Percentiles rank a stretch among this genome's conserved stretches.
Conservation (phyloP, 169 alveolate genomes). For the Perkinsus marinus region DNA sequence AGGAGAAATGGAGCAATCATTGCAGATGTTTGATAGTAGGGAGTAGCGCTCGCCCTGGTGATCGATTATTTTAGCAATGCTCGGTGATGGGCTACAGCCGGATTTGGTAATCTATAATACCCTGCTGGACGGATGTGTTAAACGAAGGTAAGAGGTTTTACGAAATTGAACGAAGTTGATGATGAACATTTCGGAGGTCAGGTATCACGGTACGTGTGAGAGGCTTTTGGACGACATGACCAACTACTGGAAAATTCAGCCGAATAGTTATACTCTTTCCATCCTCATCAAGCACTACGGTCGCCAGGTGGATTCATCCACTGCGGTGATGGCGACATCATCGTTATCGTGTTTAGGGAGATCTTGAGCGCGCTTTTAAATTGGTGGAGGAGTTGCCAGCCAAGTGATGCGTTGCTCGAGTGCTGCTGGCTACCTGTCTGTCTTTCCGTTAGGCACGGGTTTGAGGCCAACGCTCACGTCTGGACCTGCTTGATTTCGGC, state of each 20-base stretch:
- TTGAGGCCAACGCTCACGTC: slow-evolving; percentile 41
- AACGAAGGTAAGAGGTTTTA: slow-evolving; percentile 3
- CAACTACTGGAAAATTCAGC: slow-evolving; percentile 34
- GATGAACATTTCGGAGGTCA: slow-evolving; percentile 8
- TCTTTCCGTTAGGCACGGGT: neutral
- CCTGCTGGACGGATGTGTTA: slow-evolving; percentile 77
- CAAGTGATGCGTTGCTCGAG: slow-evolving; percentile 2
- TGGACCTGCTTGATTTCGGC: slow-evolving; percentile 51
- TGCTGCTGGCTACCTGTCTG: too few relatives aligned
- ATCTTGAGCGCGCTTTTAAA: slow-evolving; percentile 40
- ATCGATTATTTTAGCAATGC: slow-evolving; percentile 21
- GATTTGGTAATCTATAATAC: slow-evolving; percentile 78
- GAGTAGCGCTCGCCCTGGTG: neutral
- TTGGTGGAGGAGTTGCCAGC: slow-evolving; percentile 35
- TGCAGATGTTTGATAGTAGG: slow-evolving; percentile 29
- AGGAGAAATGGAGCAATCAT: slow-evolving; percentile 52
- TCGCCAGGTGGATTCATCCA: neutral
- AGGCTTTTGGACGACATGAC: slow-evolving; percentile 47
- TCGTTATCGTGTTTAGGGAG: slow-evolving; percentile 19
- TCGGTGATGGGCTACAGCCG: slow-evolving; percentile 46
- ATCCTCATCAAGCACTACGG: slow-evolving; percentile 53
- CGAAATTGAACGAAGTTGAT: too few relatives aligned
- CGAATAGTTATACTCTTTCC: slow-evolving; percentile 48
- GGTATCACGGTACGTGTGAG: slow-evolving; percentile 38
- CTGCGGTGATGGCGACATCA: neutral